Evolutionary conservation across 495 filamentous ascomycete species (phyloP).

Genomic region (Bacidia rubella): DNA sequence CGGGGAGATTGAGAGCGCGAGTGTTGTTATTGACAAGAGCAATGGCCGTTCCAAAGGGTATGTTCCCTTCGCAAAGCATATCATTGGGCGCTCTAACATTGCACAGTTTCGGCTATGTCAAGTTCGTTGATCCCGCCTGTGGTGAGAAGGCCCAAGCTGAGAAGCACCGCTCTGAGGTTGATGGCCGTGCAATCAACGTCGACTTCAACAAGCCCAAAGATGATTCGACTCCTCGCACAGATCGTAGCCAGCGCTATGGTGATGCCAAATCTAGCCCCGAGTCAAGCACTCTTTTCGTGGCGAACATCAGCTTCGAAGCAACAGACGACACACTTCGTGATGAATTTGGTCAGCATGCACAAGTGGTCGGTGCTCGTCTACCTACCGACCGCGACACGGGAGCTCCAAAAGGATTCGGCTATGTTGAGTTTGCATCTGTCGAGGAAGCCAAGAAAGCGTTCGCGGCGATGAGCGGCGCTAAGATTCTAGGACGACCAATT

Average conservation of each 20-base stretch:
- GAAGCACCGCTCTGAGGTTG: slow-evolving; percentile 69
- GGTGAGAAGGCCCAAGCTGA: slow-evolving; percentile 65
- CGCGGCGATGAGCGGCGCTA: slow-evolving; percentile 57
- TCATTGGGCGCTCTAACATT: slow-evolving; percentile 20
- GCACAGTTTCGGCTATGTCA: slow-evolving; percentile 82
- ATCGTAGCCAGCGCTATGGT: slow-evolving; percentile 48
- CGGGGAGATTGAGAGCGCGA: slow-evolving; percentile 59
- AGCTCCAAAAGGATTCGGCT: slow-evolving; percentile 86
- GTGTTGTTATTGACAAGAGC: slow-evolving; percentile 74
- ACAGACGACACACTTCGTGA: slow-evolving; percentile 61
- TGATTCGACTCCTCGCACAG: slow-evolving; percentile 38
- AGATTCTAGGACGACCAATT: slow-evolving; percentile 65
- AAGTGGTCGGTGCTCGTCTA: slow-evolving; percentile 66
- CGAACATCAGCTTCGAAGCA: slow-evolving; percentile 79
- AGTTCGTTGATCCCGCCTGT: slow-evolving; percentile 57
- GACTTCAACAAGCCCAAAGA: slow-evolving; percentile 73
- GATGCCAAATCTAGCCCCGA: slow-evolving; percentile 58
- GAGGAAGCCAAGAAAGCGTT: slow-evolving; percentile 76
- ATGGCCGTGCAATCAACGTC: slow-evolving; percentile 76
- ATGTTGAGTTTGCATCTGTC: slow-evolving; percentile 69
- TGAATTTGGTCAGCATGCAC: slow-evolving; percentile 58
- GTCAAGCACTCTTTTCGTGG: slow-evolving; percentile 83
- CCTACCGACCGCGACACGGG: slow-evolving; percentile 84
- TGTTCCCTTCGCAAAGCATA: slow-evolving; percentile 14
- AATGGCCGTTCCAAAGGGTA: slow-evolving; percentile 77